phyloP scores from a whole-genome alignment of 2,329 filamentous ascomycete species.

The Setomelanomma holmii region DNA sequence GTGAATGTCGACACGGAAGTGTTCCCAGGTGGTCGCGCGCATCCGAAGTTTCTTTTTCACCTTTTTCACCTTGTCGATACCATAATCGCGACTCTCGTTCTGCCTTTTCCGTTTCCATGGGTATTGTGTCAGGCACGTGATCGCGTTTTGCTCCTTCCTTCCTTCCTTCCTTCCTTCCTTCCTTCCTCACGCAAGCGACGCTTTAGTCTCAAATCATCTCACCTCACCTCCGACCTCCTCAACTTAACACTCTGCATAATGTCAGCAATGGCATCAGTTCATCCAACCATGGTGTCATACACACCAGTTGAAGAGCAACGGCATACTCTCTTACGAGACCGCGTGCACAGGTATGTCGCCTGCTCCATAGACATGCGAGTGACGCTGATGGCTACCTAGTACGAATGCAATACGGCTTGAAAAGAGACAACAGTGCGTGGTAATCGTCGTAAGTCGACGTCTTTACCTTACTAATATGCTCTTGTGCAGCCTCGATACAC shows the following conservation, averaged over 20 bases:
- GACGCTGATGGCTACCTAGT: background rate
- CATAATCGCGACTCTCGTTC: background rate
- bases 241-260: background rate
- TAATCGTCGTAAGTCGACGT: background rate
- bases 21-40: background rate
- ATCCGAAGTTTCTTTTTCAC: too few species aligned
- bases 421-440: background rate
- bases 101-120: background rate
- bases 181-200: background rate
- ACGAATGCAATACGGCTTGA: background rate
- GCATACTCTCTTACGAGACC: background rate
- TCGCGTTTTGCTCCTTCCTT: background rate
- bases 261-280: background rate
- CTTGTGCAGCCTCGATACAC: background rate
- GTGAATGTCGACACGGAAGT: background rate
- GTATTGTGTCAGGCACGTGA: background rate
- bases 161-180: background rate
- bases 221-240: background rate
- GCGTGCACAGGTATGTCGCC: background rate
- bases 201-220: background rate
- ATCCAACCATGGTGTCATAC: background rate
- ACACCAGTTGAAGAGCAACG: background rate
- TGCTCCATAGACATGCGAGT: background rate
- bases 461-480: background rate
- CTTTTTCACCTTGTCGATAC: background rate